Base-by-base conservation (phyloP, 768 basidiomycete genomes). In the Agaricus subrufescens region DNA sequence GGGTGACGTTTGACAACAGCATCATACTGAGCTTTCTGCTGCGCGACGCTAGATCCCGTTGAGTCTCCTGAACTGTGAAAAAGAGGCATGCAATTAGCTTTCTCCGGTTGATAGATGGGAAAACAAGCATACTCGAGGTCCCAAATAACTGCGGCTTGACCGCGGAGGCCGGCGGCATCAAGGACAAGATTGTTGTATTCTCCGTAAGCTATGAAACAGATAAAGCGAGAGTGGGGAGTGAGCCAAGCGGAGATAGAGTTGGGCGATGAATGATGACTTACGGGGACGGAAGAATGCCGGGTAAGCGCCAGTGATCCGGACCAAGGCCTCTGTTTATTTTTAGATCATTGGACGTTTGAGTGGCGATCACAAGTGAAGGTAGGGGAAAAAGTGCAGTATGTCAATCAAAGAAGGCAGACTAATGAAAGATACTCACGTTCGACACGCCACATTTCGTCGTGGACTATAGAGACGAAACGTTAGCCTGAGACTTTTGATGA, bases 261-360 rank as follows among this genome's bases (percentile, higher is more conserved):
- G 15, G 9, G 11, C 15, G 43, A 52, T 29, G 43, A 34, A 9
- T 3, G 27, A 23, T 45, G 43, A 61, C 68, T 51, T 56, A 71
- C 69, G 74, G 38, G 73, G 74, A 29, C 75, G 71, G 69, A 73
- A 70, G 59, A 72, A 72, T 4, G 74, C 75, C 15, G 72, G 72
- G 23, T 61, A 58, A 30, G 67, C 71, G 26, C 74, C 74, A 11
- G 66, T 63, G 46, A 75, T 74, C 37, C 67, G 66, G 29, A 59
- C 44, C 4, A 72, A 58, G 1, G 73, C 75, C 64, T 62, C 73
- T 75, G 50, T 54, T 49, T 50, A 34, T 34, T 15, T 19, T 23
- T 11, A 11, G 47, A 27, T 23, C 19, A 19, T 19, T 19, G 19
- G 19, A 19, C 19, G 19, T 19, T 19, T 19, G 19, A 19, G 19